Percentiles rank a stretch among this genome's conserved stretches.
Evolutionary conservation across 495 filamentous ascomycete species (phyloP).

Genomic region (Xylaria bambusicola): DNA sequence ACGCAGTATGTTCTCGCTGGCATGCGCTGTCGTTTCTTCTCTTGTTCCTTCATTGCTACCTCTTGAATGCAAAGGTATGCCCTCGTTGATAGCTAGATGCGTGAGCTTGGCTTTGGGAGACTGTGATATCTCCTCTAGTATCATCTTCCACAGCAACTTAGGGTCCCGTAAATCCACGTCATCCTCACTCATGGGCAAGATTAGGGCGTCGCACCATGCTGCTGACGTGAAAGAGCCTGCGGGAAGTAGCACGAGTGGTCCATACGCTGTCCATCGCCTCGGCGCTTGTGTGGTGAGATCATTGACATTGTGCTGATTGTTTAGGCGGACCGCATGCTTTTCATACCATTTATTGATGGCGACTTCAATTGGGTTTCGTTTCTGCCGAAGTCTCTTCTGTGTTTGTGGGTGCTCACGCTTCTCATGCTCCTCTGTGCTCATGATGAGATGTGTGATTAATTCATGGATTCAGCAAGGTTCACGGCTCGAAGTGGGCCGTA

Average conservation of each 20-base stretch:
- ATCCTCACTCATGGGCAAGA: slow-evolving; percentile 5
- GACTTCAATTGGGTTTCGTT: slow-evolving; percentile 30
- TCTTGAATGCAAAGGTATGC: slow-evolving; percentile 55
- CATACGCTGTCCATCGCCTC: slow-evolving; percentile 68
- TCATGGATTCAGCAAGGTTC: neutral
- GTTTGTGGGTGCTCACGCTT: neutral
- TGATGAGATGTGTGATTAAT: slow-evolving; percentile 6
- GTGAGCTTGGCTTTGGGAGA: slow-evolving; percentile 49
- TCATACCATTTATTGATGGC: slow-evolving; percentile 26
- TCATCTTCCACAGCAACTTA: slow-evolving; percentile 41
- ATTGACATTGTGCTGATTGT: neutral
- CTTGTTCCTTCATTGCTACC: neutral
- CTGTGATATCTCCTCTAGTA: slow-evolving; percentile 52
- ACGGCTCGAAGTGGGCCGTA: neutral
- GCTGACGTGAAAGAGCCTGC: slow-evolving; percentile 55
- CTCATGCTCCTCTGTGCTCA: neutral
- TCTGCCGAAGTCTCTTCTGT: slow-evolving; percentile 23
- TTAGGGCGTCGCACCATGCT: slow-evolving; percentile 51
- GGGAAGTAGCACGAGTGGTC: slow-evolving; percentile 69
- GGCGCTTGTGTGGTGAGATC: slow-evolving; percentile 49
- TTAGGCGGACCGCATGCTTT: neutral
- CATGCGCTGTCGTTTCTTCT: neutral
- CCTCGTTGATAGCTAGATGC: slow-evolving; percentile 73
- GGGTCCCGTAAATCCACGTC: neutral
- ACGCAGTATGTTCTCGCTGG: slow-evolving; percentile 63